phyloP scores from a whole-genome alignment of 2,329 filamentous ascomycete species.

The Blastomyces gilchristii region DNA sequence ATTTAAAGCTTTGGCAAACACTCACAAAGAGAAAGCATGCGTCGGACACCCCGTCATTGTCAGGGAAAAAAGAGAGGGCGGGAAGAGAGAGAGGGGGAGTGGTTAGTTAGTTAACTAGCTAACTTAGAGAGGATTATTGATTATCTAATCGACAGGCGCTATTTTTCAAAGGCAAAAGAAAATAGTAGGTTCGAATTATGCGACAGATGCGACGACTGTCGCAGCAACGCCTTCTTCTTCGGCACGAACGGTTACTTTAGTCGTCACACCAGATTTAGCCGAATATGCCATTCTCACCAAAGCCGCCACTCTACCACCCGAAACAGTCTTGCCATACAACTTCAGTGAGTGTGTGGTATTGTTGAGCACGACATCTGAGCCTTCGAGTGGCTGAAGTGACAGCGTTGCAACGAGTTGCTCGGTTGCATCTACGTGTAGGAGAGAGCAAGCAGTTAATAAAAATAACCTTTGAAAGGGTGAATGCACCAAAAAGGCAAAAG shows the following conservation, averaged over 20 bases:
- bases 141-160: constrained; percentile 1
- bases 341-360: constrained; percentile 90
- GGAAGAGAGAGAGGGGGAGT: neutral
- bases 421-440: constrained; percentile 59
- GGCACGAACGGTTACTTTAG: constrained; percentile 83
- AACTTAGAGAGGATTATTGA: constrained; percentile 4
- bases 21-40: neutral
- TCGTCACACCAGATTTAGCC: constrained; percentile 84
- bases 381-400: constrained; percentile 86
- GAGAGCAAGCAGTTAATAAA: constrained; percentile 2
- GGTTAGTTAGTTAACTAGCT: no score
- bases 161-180: neutral
- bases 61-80: neutral
- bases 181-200: constrained; percentile 40
- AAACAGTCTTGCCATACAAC: constrained; percentile 88
- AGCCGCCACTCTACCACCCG: constrained; percentile 77
- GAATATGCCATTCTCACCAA: constrained; percentile 89
- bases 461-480: constrained; percentile 4
- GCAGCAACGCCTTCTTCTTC: constrained; percentile 88
- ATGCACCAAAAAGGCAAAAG: neutral
- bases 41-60: neutral
- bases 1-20: neutral
- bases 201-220: constrained; percentile 73
- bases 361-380: constrained; percentile 80
- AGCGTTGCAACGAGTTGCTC: constrained; percentile 79